phyloP scores from a whole-genome alignment of 129 eudicot genomes.

The Kitagawia praeruptora region DNA sequence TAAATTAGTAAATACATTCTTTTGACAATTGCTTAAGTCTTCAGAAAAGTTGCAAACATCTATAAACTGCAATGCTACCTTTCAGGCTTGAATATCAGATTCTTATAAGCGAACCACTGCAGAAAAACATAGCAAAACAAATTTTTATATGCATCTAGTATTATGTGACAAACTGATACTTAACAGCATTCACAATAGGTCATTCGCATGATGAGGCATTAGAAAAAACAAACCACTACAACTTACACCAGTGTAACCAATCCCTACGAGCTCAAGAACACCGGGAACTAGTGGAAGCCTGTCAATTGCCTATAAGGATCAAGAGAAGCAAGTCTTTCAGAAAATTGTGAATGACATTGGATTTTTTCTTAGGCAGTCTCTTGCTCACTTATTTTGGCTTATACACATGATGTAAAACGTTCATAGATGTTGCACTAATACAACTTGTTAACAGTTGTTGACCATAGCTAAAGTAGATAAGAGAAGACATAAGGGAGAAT shows the following conservation, averaged over 20 bases:
- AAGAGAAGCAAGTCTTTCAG: conserved; percentile 3
- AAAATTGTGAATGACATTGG: not conserved
- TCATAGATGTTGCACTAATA: not conserved
- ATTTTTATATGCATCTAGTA: not conserved
- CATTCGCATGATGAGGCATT: not conserved
- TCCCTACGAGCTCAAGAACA: conserved; percentile 89
- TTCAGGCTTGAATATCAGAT: conserved; percentile 69
- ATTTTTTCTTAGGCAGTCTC: not conserved
- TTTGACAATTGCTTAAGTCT: not conserved
- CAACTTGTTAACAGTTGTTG: not conserved
- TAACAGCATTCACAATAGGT: not conserved
- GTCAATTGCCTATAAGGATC: conserved; percentile 65
- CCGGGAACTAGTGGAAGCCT: conserved; percentile 91
- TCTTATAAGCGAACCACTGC: conserved; percentile 96
- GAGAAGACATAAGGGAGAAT: not conserved
- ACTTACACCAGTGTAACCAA: conserved; percentile 93
- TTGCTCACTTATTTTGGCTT: not conserved
- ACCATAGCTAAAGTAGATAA: not conserved
- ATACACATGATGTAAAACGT: not conserved
- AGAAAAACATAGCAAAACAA: not conserved
- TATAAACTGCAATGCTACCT: conserved; percentile 36
- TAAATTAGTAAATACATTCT: not conserved
- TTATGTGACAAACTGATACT: not conserved
- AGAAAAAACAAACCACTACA: no score
- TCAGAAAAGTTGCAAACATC: not conserved